Base-by-base conservation (phyloP, 2,329 filamentous ascomycete genomes). In the Tolypocladium capitatum region DNA sequence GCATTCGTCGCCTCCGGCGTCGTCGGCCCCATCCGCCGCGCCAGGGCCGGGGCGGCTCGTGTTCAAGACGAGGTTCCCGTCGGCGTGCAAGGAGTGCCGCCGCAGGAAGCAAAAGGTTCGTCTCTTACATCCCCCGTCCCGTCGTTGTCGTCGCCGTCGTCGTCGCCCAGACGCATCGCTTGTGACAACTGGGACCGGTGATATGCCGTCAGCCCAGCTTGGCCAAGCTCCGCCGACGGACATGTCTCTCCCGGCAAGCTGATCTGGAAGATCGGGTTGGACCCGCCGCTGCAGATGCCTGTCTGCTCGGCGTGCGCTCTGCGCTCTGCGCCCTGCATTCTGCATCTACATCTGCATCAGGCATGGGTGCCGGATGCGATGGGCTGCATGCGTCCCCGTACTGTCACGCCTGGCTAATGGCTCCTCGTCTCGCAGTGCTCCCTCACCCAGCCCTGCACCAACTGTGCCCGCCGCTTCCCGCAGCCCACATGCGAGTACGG, bases 401-500 rank as follows among this genome's bases (percentile, higher is more conserved):
- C 34, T 27, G n/a, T 41, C 14, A n/a, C 24, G 11, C 6, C 38
- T 41, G 42, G 47, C 43, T 46, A 11, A n/a, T 10, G 38, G 13
- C 38, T 41, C 21, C 11, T 24, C 6, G 30, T 18, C 13, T 32
- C 49, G 34, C 51, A 77, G 74, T 78, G 74, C 56, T 73, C 75
- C 53, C 72, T 75, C 53, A 68, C 69, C 27, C 71, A 73, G 30
- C 74, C 74, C 14, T 77, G 74, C 59, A 69, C 68, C 40, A 75
- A 77, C 54, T 78, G 74, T 52, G 61, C 67, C 24, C 69, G 74
- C 34, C 66, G 74, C 30, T 77, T 73, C 51, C 74, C 74, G 0
- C 71, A 69, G 46, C 73, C 73, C 1, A 54, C 62, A 7, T 78
- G 74, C 56, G 67, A 74, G 52, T 78, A 78, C 48, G 57, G 50